Conservation (phyloP, 2,329 filamentous ascomycete species). For the Trichoderma endophyticum region DNA sequence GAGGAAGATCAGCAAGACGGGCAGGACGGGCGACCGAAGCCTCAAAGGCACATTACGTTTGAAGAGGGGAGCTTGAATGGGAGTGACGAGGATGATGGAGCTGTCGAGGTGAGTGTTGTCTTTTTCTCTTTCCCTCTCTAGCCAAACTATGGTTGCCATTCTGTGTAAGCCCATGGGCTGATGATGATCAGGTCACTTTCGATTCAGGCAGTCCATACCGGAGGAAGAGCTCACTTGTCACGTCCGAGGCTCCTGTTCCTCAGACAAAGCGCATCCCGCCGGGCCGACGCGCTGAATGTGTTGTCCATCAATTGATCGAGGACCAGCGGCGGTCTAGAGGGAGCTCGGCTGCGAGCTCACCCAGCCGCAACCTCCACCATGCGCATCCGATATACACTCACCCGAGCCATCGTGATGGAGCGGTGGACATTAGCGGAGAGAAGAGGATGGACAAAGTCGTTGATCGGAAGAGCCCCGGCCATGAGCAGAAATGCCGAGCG, state of each 20-base stretch:
- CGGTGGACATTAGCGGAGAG: conserved; percentile 20
- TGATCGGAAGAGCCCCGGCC: conserved; percentile 22
- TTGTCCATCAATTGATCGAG: conserved; percentile 64
- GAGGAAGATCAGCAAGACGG: conserved; percentile 13
- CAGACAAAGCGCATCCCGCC: conserved; percentile 24
- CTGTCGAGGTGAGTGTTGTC: conserved; percentile 47
- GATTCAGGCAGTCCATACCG: conserved; percentile 59
- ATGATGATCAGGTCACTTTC: conserved; percentile 53
- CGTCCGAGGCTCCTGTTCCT: conserved; percentile 43
- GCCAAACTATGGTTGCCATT: not conserved
- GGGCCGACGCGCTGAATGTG: conserved; percentile 51
- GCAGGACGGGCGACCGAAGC: not conserved
- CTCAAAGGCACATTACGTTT: conserved; percentile 19
- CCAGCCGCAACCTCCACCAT: conserved; percentile 28
- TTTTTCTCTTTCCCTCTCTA: not conserved
- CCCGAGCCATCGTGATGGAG: conserved; percentile 20
- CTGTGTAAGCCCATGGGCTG: not conserved
- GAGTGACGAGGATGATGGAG: conserved; percentile 50
- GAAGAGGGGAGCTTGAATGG: conserved; percentile 40
- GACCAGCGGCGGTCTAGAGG: conserved; percentile 44
- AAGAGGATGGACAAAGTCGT: conserved; percentile 24
- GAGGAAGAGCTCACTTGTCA: conserved; percentile 63
- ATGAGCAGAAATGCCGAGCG: conserved; percentile 26
- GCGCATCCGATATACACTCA: conserved; percentile 31
- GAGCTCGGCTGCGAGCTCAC: conserved; percentile 23